These are phyloP conservation scores for Earliella scabrosa DNA, from an alignment of 1,284 basidiomycete genomes.

Conservation along the genomic window DNA sequence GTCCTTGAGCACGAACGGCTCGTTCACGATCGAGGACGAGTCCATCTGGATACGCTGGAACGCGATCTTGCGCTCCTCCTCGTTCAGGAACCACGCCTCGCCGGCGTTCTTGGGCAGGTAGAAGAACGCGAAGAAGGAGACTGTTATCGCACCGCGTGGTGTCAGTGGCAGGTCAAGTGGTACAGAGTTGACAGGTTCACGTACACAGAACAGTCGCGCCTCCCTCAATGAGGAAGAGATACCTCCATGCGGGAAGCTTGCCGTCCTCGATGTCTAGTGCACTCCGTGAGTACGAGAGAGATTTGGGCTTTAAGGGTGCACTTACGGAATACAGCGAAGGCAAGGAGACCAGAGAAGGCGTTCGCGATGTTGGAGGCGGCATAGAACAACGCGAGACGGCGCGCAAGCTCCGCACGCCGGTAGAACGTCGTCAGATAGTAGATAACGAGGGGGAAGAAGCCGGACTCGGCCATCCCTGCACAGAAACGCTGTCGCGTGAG, in stretches of 20 bases:
- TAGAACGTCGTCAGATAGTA: conserved; percentile 44
- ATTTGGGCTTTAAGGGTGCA: no score
- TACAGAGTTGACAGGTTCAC: neutral
- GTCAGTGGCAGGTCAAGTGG: neutral
- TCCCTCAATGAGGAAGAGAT: conserved; percentile 47
- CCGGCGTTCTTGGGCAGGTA: conserved; percentile 45
- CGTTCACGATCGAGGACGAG: conserved; percentile 51
- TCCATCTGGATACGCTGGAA: conserved; percentile 49
- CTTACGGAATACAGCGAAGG: conserved; percentile 20
- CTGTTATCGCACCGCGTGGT: neutral
- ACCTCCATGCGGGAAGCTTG: conserved; percentile 23
- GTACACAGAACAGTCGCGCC: conserved; percentile 11
- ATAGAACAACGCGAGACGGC: conserved; percentile 40
- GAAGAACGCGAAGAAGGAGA: conserved; percentile 45
- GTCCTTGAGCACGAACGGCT: conserved; percentile 46
- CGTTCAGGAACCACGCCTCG: conserved; percentile 46
- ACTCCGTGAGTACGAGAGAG: neutral
- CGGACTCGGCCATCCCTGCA: conserved; percentile 51
- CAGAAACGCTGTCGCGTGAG: conserved; percentile 20
- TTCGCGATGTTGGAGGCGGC: conserved; percentile 41
- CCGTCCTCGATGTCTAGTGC: conserved; percentile 8
- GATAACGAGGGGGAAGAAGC: conserved; percentile 65
- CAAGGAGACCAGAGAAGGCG: conserved; percentile 26
- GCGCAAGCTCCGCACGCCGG: conserved; percentile 42
- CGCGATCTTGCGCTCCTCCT: conserved; percentile 48